A percentile compares a stretch with the other conserved stretches of the same genome.
These are phyloP conservation scores for Dianthus caryophyllus DNA, from an alignment of 148 eudicot genomes.

Conservation along the genomic window DNA sequence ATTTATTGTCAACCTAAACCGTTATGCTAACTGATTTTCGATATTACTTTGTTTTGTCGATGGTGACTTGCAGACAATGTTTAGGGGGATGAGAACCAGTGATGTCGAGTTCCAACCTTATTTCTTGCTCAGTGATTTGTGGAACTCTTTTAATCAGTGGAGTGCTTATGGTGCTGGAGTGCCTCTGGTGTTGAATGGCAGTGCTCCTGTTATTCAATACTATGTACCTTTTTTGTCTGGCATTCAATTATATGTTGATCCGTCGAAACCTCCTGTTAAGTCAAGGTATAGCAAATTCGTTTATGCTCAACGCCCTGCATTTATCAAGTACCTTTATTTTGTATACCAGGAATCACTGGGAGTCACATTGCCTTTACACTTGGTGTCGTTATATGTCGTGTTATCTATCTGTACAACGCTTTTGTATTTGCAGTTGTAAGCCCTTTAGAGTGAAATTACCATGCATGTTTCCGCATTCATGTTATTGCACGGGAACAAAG, in stretches of 20 bases:
- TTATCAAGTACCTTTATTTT: constrained; percentile 2
- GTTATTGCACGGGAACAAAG: neutral
- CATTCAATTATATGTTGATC: constrained; percentile 58
- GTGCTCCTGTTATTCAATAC: constrained; percentile 66
- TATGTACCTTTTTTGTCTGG: constrained; percentile 81
- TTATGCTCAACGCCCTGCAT: constrained; percentile 12
- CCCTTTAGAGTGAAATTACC: neutral
- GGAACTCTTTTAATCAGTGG: constrained; percentile 87
- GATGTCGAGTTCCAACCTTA: constrained; percentile 59
- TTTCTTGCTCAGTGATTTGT: constrained; percentile 66
- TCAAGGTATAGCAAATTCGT: constrained; percentile 27
- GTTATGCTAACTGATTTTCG: constrained; percentile 7
- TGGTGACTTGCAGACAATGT: constrained; percentile 38
- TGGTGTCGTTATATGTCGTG: neutral
- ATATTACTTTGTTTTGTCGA: constrained; percentile 13
- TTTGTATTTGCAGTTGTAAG: neutral
- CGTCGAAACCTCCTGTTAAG: constrained; percentile 32
- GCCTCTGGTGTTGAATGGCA: constrained; percentile 65
- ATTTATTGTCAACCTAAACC: constrained; percentile 1
- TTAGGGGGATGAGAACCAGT: constrained; percentile 54
- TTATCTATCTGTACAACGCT: neutral
- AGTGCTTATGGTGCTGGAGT: constrained; percentile 93
- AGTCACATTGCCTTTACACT: neutral
- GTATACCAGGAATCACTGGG: constrained; percentile 10
- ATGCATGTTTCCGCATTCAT: constrained; percentile 4